Conservation (phyloP, 768 basidiomycete species). For the Fomitopsis serialis region DNA sequence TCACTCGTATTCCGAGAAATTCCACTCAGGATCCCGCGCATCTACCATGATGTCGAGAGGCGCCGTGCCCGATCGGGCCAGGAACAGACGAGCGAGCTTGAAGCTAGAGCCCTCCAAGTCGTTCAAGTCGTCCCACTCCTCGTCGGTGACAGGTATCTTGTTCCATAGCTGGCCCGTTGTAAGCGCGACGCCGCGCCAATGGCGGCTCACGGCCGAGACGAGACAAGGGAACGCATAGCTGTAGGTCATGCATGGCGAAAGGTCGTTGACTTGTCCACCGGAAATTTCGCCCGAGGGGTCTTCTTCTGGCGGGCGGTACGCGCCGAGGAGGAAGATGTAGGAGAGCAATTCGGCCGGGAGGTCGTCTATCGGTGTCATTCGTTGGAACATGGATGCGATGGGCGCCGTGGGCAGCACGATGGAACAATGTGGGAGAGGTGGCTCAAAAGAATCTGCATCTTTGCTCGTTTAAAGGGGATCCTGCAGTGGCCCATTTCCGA, state of each 20-base stretch:
- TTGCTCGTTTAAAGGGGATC: not conserved
- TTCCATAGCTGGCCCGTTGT: conserved; percentile 50
- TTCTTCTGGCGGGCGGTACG: conserved; percentile 25
- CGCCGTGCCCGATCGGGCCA: conserved; percentile 40
- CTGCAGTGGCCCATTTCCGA: not conserved
- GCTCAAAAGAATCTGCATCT: not conserved
- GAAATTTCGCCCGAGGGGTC: conserved; percentile 12
- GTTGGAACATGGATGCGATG: not conserved
- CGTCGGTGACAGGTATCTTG: conserved; percentile 42
- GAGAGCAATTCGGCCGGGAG: conserved; percentile 57
- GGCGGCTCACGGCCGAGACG: conserved; percentile 43
- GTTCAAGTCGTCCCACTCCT: conserved; percentile 9
- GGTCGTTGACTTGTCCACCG: not conserved
- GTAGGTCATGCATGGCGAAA: conserved; percentile 9
- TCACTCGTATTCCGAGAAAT: conserved; percentile 48
- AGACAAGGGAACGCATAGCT: conserved; percentile 36
- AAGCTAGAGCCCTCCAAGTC: not conserved
- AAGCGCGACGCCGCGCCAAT: conserved; percentile 48
- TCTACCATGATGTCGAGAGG: conserved; percentile 55
- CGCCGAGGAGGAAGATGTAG: conserved; percentile 48
- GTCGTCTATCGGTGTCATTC: conserved; percentile 12
- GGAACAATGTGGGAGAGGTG: not conserved
- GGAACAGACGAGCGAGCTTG: conserved; percentile 3
- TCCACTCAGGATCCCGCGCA: conserved; percentile 54
- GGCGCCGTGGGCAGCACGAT: not conserved